Conservation (phyloP, 768 basidiomycete species). For the Mycena rosella region DNA sequence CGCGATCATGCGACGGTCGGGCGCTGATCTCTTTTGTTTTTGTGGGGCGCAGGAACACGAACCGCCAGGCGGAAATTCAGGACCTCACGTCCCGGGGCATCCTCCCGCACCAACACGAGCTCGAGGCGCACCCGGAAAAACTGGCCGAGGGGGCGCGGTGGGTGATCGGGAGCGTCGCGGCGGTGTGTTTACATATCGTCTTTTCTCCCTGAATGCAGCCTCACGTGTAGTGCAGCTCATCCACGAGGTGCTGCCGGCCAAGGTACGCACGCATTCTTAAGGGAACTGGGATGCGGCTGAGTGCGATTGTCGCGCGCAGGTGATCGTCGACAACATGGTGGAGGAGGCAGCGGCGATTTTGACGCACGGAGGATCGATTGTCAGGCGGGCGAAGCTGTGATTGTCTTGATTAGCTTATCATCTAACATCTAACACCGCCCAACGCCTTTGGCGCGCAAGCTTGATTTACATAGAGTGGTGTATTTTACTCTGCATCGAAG, state of each 20-base stretch:
- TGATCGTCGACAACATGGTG: slow-evolving; percentile 27
- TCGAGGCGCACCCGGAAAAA: slow-evolving; percentile 23
- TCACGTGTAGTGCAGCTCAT: slow-evolving; percentile 13
- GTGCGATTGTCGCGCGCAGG: neutral
- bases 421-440: too few species aligned
- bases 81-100: slow-evolving; percentile 20
- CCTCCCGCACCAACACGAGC: slow-evolving; percentile 23
- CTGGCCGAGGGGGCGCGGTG: slow-evolving; percentile 14
- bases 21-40: slow-evolving; percentile 7
- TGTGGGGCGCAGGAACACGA: slow-evolving; percentile 31
- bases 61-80: slow-evolving; percentile 28
- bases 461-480: too few species aligned
- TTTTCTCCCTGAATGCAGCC: too few species aligned
- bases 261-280: neutral
- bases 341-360: slow-evolving; percentile 12
- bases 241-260: slow-evolving; percentile 25
- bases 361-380: slow-evolving; percentile 11
- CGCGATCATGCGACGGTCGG: too few species aligned
- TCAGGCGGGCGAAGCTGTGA: slow-evolving; percentile 22
- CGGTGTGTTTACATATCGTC: slow-evolving; percentile 18
- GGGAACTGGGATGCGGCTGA: neutral
- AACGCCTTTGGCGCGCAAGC: too few species aligned
- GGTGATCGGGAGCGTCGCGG: slow-evolving; percentile 25
- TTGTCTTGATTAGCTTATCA: too few species aligned
- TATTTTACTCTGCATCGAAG: too few species aligned